phyloP scores from a whole-genome alignment of 352 stramenopile genomes.

The Chloridella minuta region DNA sequence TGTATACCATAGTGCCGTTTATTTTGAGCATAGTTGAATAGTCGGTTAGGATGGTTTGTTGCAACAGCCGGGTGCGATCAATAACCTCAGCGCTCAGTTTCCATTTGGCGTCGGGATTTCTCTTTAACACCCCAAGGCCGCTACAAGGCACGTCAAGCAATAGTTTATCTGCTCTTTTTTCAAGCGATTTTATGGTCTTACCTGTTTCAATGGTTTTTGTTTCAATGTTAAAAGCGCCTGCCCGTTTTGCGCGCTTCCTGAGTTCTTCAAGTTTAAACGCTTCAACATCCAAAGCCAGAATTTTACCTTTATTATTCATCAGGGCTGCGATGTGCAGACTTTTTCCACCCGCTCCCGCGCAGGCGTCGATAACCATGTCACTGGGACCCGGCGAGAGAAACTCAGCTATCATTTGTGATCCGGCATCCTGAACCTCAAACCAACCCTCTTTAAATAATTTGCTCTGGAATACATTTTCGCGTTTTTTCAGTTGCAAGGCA shows the following conservation, averaged over 20 bases:
- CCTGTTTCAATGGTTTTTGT: not conserved
- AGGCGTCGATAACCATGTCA: not conserved
- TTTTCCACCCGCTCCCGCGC: not conserved
- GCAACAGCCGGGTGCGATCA: not conserved
- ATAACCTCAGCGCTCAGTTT: not conserved
- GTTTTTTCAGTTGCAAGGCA: not conserved
- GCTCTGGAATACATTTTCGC: not conserved
- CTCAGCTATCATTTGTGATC: not conserved
- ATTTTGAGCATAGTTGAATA: not conserved
- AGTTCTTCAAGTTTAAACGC: not conserved
- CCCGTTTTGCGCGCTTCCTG: not conserved
- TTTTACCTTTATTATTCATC: not conserved
- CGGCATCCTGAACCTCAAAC: not conserved
- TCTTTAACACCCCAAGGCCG: not conserved
- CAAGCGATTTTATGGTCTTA: not conserved
- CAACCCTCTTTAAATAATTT: not conserved
- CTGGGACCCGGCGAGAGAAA: not conserved
- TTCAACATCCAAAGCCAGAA: not conserved
- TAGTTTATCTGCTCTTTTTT: not conserved
- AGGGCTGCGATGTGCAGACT: not conserved
- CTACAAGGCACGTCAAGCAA: not conserved
- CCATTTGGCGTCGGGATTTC: not conserved
- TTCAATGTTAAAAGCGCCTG: not conserved
- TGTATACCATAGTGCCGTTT: not conserved
- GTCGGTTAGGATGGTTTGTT: not conserved